These are phyloP conservation scores for Colletotrichum lupini DNA, from an alignment of 2,329 filamentous ascomycete species.

Conservation along the genomic window DNA sequence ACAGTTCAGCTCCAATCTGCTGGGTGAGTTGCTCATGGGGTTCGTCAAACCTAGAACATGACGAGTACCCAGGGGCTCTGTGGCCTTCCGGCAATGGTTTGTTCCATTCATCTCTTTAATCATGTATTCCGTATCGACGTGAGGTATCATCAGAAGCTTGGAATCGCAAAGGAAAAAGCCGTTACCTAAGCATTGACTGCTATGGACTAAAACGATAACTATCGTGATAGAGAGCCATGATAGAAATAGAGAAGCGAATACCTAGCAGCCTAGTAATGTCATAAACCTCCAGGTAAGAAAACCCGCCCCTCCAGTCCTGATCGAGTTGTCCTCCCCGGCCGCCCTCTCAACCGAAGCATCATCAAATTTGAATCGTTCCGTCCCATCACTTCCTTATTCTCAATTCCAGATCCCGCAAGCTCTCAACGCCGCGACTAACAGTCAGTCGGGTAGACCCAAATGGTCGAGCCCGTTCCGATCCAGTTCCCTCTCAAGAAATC, in stretches of 20 bases:
- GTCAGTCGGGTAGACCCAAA: not conserved
- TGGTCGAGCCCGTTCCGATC: not conserved
- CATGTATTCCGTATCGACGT: no score
- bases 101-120: no score
- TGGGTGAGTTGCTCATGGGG: no score
- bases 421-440: constrained; percentile 1
- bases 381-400: not conserved
- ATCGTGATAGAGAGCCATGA: not conserved
- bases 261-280: constrained; percentile 2
- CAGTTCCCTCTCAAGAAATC: not conserved
- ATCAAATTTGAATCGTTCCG: not conserved
- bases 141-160: no score
- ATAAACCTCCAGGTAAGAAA: not conserved
- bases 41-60: no score
- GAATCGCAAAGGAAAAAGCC: not conserved
- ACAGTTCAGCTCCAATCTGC: no score
- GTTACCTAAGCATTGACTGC: constrained; percentile 4
- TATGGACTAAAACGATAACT: constrained; percentile 2
- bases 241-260: constrained; percentile 14
- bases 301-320: not conserved
- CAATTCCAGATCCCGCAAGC: not conserved
- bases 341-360: not conserved
- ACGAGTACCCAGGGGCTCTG: no score
- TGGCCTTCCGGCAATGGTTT: no score
- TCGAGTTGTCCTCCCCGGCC: not conserved